A percentile compares a stretch with the other conserved stretches of the same genome.
These are phyloP conservation scores for Daldinia caldariorum DNA, from an alignment of 495 filamentous ascomycete species.

Conservation along the genomic window DNA sequence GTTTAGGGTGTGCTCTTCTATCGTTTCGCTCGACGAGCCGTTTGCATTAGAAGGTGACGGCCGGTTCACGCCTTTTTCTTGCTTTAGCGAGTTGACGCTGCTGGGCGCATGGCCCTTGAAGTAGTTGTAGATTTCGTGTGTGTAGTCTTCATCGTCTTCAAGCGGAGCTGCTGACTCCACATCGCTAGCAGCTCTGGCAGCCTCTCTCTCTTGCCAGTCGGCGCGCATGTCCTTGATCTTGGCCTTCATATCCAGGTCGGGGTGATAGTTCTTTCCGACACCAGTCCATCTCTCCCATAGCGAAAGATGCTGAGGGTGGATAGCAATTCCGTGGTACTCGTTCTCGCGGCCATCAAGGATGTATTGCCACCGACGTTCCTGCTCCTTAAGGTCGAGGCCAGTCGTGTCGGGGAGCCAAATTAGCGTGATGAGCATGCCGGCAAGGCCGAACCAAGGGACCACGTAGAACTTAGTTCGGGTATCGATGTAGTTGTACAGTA, in stretches of 20 bases:
- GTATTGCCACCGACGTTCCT: constrained; percentile 86
- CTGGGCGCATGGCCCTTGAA: constrained; percentile 47
- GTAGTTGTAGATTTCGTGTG: constrained; percentile 55
- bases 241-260: constrained; percentile 77
- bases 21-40: constrained; percentile 20
- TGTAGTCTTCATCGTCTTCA: constrained; percentile 56
- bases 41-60: constrained; percentile 23
- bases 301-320: constrained; percentile 86
- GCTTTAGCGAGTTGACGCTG: constrained; percentile 39
- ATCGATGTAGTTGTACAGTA: constrained; percentile 90
- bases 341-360: constrained; percentile 75
- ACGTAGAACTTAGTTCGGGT: constrained; percentile 82
- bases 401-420: constrained; percentile 92
- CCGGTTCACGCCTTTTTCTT: constrained; percentile 27
- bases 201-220: constrained; percentile 54
- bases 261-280: constrained; percentile 78
- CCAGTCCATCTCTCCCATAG: constrained; percentile 79
- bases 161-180: constrained; percentile 41
- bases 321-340: constrained; percentile 89
- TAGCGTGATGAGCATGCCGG: constrained; percentile 77
- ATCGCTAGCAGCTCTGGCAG: constrained; percentile 33
- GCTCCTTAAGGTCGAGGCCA: constrained; percentile 91
- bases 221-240: constrained; percentile 80
- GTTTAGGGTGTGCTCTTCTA: constrained; percentile 11
- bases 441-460: constrained; percentile 90